Base-by-base conservation (phyloP, 2,329 filamentous ascomycete species). In the Arthrobotrys iridis region DNA sequence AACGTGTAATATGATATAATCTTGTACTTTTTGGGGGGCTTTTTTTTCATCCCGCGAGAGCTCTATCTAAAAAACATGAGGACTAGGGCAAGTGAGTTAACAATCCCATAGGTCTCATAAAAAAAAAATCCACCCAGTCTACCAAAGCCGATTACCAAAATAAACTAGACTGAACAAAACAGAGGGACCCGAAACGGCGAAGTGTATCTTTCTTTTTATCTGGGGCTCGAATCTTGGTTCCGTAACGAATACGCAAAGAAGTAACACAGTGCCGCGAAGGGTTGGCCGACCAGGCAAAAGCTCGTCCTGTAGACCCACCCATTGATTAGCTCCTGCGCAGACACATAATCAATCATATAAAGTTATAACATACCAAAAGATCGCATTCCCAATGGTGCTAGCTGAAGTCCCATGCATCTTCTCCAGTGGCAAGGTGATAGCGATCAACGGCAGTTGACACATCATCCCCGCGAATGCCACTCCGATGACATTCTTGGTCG, bases 381-480 rank as follows among this genome's bases (percentile, higher is more conserved):
- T 93, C 80, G 90, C 89, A 82, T 99, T 99, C 1, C 95, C 95
- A 26, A 96, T 85, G 6, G 96, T 86, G 79, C 90, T 91, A 4
- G 92, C 92, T 15, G 68, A 66, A 0, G 90, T 88, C 2, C 90
- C 89, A 76, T 90, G 88, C 85, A 91, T 91, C 81, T 90, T 93
- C 80, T 94, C 91, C 18, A 98, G 84, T 0, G 90, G 89, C 22
- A 90, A 87, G 0, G 95, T 99, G 11, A 95, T 81, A 43, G 87
- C 85, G 77, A 99, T 97, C 22, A 99, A 86, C 0, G 94, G 94
- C 4, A 98, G 87, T 82, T 99, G 95, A 62, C 94, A 85, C 80
- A 98, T 87, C 95, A 99, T 99, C 77, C 95, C 95, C 2, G 91
- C 82, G 81, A 98, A 98, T 2, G 95, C 95, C 33, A 98, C 92